Evolutionary conservation across 2,329 filamentous ascomycete species (phyloP).

Genomic region (Alternaria infectoria): DNA sequence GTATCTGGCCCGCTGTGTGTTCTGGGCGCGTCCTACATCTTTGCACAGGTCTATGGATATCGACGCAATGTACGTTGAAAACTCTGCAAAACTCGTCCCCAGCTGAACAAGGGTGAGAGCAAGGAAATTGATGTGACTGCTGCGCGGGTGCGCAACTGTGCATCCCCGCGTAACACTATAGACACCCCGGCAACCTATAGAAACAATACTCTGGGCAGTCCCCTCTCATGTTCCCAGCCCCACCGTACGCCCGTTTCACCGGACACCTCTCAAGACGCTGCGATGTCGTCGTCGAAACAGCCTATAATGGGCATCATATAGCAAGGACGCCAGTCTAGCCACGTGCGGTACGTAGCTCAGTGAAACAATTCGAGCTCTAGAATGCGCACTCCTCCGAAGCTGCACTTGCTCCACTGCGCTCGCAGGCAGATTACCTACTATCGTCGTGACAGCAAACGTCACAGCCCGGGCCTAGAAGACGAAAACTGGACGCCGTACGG

Average conservation of each 20-base stretch:
- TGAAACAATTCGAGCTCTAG: constrained; percentile 4
- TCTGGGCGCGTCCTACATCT: background rate
- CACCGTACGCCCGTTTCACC: constrained; percentile 16
- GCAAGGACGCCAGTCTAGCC: constrained; percentile 12
- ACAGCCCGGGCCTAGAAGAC: background rate
- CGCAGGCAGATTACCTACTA: constrained; percentile 4
- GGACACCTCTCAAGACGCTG: constrained; percentile 14
- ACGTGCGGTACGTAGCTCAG: constrained; percentile 2
- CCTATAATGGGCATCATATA: constrained; percentile 23
- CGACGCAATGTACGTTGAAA: background rate
- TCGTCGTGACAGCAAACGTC: constrained; percentile 9
- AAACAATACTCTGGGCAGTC: constrained; percentile 12
- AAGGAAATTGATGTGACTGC: background rate
- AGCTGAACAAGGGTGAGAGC: background rate
- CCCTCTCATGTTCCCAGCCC: constrained; percentile 10
- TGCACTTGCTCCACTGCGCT: background rate
- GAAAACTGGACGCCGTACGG: background rate
- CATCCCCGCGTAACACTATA: background rate
- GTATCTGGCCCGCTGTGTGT: background rate
- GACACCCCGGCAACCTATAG: background rate
- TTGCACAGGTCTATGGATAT: background rate
- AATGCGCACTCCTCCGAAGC: background rate
- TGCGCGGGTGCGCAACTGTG: background rate
- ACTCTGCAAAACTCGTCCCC: background rate
- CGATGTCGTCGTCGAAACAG: constrained; percentile 32